phyloP scores from a whole-genome alignment of 306 rosid genomes.

The Glycine tomentella region DNA sequence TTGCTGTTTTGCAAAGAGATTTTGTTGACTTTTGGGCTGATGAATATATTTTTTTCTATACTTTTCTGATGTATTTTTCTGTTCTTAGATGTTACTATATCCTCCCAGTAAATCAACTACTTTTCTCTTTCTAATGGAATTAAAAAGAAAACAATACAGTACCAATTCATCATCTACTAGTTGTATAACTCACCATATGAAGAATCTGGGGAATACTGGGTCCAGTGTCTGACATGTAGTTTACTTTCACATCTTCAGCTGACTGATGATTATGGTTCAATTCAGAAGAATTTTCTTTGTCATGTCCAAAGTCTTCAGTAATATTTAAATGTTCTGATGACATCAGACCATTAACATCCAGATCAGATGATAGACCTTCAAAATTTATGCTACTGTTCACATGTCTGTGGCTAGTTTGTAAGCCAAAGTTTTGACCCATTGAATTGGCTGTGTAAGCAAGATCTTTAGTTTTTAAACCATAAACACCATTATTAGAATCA shows the following conservation, averaged over 20 bases:
- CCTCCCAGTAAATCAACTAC: conserved; percentile 10
- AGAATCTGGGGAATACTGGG: conserved; percentile 97
- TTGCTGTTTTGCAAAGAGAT: conserved; percentile 21
- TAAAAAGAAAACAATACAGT: background rate
- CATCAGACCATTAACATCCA: conserved; percentile 62
- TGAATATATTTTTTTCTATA: conserved; percentile 14
- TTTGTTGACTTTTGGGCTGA: conserved; percentile 12
- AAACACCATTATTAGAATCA: conserved; percentile 59
- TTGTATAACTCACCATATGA: conserved; percentile 71
- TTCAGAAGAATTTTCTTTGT: conserved; percentile 59
- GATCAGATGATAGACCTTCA: conserved; percentile 61
- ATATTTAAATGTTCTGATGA: conserved; percentile 61
- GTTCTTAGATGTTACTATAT: conserved; percentile 35
- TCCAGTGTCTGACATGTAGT: conserved; percentile 61
- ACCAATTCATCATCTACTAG: conserved; percentile 31
- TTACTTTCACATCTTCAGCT: conserved; percentile 55
- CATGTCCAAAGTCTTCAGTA: conserved; percentile 60
- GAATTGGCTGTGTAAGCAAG: conserved; percentile 50
- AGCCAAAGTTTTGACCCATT: conserved; percentile 60
- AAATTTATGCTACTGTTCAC: conserved; percentile 59
- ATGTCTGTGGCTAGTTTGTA: conserved; percentile 62
- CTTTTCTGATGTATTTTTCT: conserved; percentile 19
- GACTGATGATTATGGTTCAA: conserved; percentile 59
- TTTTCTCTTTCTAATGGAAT: conserved; percentile 12
- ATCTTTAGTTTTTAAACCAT: conserved; percentile 64